Evolutionary conservation across 345 rosid genomes (phyloP).

Genomic region (Streptanthus diversifolius): DNA sequence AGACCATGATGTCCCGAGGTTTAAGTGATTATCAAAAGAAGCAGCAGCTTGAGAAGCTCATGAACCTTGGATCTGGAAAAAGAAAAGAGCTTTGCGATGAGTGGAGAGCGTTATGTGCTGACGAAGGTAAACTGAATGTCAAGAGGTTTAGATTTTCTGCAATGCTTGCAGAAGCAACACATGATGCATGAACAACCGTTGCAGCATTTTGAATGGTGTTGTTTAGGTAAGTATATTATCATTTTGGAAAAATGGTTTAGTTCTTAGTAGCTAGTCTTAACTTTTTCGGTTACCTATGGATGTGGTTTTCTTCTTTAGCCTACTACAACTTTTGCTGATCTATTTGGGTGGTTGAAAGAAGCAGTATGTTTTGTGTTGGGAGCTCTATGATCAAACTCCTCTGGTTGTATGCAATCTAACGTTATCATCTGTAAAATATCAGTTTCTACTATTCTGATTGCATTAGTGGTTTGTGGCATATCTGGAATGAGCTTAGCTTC

Average conservation of each 20-base stretch:
- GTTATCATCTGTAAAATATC: neutral
- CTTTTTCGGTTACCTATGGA: neutral
- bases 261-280: neutral
- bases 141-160: constrained; percentile 7
- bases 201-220: too few relatives aligned
- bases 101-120: constrained; percentile 16
- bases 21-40: constrained; percentile 19
- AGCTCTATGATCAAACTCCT: neutral
- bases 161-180: constrained; percentile 18
- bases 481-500: neutral
- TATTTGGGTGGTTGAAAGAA: too few relatives aligned
- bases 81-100: constrained; percentile 17
- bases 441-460: neutral
- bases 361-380: neutral
- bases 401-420: neutral
- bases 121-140: neutral
- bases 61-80: constrained; percentile 1
- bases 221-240: neutral
- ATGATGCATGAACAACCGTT: neutral
- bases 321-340: neutral
- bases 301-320: neutral
- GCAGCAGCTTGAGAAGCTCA: constrained; percentile 3
- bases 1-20: constrained; percentile 2
- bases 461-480: neutral
- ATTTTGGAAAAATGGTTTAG: neutral